Conservation (phyloP, 495 filamentous ascomycete species). For the Aspergillus leporis region DNA sequence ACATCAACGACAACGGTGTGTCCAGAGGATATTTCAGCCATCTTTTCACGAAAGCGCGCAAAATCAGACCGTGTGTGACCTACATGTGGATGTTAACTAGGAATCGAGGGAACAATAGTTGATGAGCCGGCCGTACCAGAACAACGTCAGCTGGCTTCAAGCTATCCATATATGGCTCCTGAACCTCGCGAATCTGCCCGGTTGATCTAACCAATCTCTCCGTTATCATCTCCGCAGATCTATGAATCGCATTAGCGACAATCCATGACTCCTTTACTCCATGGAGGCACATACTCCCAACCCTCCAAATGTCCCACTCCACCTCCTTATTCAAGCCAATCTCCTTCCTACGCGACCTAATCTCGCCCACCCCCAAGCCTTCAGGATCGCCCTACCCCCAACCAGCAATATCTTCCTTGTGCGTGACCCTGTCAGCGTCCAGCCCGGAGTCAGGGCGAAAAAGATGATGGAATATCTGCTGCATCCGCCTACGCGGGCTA, state of each 20-base stretch:
- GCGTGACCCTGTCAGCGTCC: conserved; percentile 45
- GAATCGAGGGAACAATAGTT: not conserved
- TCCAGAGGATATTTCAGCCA: conserved; percentile 70
- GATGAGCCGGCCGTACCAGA: conserved; percentile 28
- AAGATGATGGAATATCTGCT: conserved; percentile 73
- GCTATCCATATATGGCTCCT: conserved; percentile 43
- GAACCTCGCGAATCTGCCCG: conserved; percentile 60
- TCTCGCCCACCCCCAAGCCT: conserved; percentile 67
- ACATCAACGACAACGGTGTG: conserved; percentile 64
- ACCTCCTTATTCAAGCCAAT: conserved; percentile 56
- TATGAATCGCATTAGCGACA: conserved; percentile 14
- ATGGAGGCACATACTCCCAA: conserved; percentile 38
- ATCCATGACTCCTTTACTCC: not conserved
- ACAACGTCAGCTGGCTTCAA: conserved; percentile 56
- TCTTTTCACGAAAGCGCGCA: conserved; percentile 76
- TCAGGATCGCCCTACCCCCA: conserved; percentile 93
- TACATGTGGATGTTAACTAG: not conserved
- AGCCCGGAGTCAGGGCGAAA: conserved; percentile 37
- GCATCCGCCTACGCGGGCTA: conserved; percentile 75
- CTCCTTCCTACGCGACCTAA: conserved; percentile 58
- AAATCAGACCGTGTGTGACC: conserved; percentile 73
- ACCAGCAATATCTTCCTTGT: conserved; percentile 70
- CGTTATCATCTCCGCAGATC: conserved; percentile 57
- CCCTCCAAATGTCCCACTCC: conserved; percentile 76
- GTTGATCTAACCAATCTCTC: conserved; percentile 69